A percentile compares a stretch with the other conserved stretches of the same genome.
Evolutionary conservation across 306 rosid species (phyloP).

Genomic region (Acacia melanoxylon): DNA sequence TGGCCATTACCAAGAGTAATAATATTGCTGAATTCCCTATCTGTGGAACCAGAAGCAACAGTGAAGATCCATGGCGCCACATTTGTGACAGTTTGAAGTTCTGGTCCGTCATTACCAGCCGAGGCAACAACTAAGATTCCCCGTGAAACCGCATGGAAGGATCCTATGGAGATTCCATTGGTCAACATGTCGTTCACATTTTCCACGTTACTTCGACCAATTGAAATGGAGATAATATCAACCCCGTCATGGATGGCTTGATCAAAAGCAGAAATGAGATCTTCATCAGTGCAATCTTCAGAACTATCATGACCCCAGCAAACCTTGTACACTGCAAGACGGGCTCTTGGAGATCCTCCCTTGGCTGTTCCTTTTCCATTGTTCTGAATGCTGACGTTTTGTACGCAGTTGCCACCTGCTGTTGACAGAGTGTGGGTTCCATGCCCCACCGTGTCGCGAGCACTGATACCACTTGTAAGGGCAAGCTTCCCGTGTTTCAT

Average conservation of each 20-base stretch:
- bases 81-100: too few relatives aligned
- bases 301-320: conserved; percentile 49
- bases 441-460: not conserved
- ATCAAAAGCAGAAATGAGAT: conserved; percentile 56
- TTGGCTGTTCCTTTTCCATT: conserved; percentile 76
- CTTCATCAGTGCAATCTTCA: conserved; percentile 53
- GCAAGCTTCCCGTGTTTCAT: not conserved
- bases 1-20: too few relatives aligned
- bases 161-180: not conserved
- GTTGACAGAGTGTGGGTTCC: conserved; percentile 83
- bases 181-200: not conserved
- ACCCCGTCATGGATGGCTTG: conserved; percentile 62
- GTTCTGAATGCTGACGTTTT: conserved; percentile 38
- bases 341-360: conserved; percentile 84
- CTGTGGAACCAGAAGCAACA: too few relatives aligned
- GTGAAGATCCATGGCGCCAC: too few relatives aligned
- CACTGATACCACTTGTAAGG: not conserved
- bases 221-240: conserved; percentile 51
- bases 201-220: conserved; percentile 18
- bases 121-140: not conserved
- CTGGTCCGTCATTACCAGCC: not conserved
- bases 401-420: conserved; percentile 65
- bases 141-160: conserved; percentile 50
- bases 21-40: too few relatives aligned
- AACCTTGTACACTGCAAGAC: conserved; percentile 72